These are phyloP conservation scores for Dothistroma septosporum DNA, from an alignment of 2,329 filamentous ascomycete species.

Conservation along the genomic window DNA sequence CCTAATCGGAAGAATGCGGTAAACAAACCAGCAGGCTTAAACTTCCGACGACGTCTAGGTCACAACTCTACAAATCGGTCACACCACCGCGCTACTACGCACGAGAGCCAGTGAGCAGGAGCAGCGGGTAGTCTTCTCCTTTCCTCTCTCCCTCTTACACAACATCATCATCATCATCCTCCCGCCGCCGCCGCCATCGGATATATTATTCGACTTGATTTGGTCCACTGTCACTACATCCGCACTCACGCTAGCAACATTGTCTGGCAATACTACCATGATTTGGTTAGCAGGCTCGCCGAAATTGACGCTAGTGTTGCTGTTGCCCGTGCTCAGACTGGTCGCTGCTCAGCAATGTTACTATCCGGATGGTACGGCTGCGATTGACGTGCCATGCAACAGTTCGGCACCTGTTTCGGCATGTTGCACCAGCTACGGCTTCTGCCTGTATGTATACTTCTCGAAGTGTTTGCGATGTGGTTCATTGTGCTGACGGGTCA, in stretches of 20 bases:
- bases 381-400: conserved; percentile 17
- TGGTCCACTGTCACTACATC: not conserved
- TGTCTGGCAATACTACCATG: not conserved
- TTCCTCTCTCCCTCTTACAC: not conserved
- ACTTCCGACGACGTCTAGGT: not conserved
- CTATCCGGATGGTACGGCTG: conserved; percentile 16
- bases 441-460: conserved; percentile 11
- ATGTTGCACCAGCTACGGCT: conserved; percentile 17
- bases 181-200: too few species aligned
- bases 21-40: not conserved
- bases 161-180: conserved; percentile 1
- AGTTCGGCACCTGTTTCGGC: conserved; percentile 13
- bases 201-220: not conserved
- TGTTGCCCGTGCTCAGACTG: not conserved
- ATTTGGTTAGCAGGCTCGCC: not conserved
- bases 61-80: not conserved
- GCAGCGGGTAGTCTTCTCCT: not conserved
- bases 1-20: not conserved
- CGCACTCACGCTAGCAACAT: not conserved
- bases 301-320: not conserved
- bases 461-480: not conserved
- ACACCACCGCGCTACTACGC: not conserved
- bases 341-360: conserved; percentile 16
- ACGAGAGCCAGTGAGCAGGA: not conserved
- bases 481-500: not conserved